A percentile compares a stretch with the other conserved stretches of the same genome.
Conservation (phyloP, 768 basidiomycete species). For the Tricholoma terreum region DNA sequence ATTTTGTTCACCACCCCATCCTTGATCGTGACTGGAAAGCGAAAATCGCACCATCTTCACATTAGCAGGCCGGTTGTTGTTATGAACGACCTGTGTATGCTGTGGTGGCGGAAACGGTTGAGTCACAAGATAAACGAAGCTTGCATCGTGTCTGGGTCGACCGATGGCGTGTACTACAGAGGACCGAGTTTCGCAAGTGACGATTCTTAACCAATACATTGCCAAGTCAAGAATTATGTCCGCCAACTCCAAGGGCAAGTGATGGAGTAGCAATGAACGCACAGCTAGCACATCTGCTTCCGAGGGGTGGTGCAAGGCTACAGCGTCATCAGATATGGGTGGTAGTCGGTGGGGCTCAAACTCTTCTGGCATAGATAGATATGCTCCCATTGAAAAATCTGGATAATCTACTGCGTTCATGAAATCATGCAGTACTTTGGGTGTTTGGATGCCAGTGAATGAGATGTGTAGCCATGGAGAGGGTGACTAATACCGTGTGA, state of each 20-base stretch:
- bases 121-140: slow-evolving; percentile 18
- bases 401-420: background rate
- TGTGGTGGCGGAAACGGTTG: slow-evolving; percentile 11
- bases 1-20: slow-evolving; percentile 27
- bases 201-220: slow-evolving; percentile 25
- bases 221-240: slow-evolving; percentile 25
- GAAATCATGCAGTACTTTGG: background rate
- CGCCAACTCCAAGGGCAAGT: slow-evolving; percentile 26
- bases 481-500: no score
- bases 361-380: background rate
- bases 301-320: background rate
- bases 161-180: slow-evolving; percentile 7
- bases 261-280: slow-evolving; percentile 11
- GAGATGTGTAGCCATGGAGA: no score
- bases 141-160: slow-evolving; percentile 4
- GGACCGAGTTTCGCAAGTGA: background rate
- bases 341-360: background rate
- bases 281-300: slow-evolving; percentile 18
- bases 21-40: slow-evolving; percentile 25
- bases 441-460: no score
- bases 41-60: slow-evolving; percentile 22
- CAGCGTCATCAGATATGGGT: background rate
- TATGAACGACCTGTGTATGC: background rate
- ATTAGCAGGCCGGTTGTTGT: slow-evolving; percentile 1
- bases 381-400: background rate